Base-by-base conservation (phyloP, 2,329 filamentous ascomycete species). In the Rhexocercosporidium sp. region DNA sequence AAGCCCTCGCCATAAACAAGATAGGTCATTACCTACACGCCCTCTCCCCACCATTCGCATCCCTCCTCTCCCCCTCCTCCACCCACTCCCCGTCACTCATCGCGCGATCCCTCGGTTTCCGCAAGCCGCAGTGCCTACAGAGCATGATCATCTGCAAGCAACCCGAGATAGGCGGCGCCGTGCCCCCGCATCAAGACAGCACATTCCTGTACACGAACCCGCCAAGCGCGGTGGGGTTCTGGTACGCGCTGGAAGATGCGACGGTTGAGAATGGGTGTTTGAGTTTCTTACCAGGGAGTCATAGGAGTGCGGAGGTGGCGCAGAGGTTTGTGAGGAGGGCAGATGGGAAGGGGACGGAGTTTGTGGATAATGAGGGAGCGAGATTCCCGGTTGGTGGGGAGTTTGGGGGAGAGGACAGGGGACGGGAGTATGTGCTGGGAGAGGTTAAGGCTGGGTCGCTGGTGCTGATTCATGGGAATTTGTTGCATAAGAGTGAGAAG, bases 141-240 rank as follows among this genome's bases (percentile, higher is more conserved):
- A 96, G 92, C 78, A 99, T 99, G 96, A 86, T 98, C 31, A 98
- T 99, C 74, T 97, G 94, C 87, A 99, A 99, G 80, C 95, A 97
- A 81, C 94, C 96, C 25, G 93, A 96, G 80, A 97, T 98, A 62
- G 96, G 96, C 31, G 95, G 92, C 25, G 92, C 92, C 1, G 96
- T 98, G 51, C 93, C 92, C 0, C 88, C 93, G 25, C 96, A 99
- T 78, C 94, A 97, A 81, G 95, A 98, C 79, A 93, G 88, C 71
- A 94, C 93, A 0, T 99, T 98, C 74, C 74, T 99, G 69, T 98
- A 97, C 78, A 98, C 96, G 1, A 83, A 94, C 71, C 91, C 93
- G 44, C 95, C 95, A 0, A 92, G 88, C 46, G 96, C 96, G 0
- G 92, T 98, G 1, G 96, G 96, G 0, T 98, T 95, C 82, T 99